Percentiles rank a stretch among this genome's conserved stretches.
These are phyloP conservation scores for Tagetes patula DNA, from an alignment of 129 eudicot genomes.

Conservation along the genomic window DNA sequence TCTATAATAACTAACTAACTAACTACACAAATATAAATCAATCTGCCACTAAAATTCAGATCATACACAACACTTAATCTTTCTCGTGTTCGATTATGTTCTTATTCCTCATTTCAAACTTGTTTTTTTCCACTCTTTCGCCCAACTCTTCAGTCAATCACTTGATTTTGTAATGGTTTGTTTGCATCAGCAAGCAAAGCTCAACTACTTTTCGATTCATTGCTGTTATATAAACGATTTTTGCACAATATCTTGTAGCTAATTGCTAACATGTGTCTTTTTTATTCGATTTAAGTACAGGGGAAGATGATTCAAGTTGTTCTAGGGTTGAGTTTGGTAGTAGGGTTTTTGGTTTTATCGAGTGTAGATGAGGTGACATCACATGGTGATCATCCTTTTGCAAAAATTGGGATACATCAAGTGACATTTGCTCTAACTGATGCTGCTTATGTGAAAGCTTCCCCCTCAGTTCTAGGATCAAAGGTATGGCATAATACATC, in stretches of 20 bases:
- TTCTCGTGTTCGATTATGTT: neutral
- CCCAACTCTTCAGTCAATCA: neutral
- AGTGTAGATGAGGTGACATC: conserved; percentile 47
- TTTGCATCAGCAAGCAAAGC: neutral
- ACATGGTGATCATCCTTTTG: conserved; percentile 68
- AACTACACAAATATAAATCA: conserved; percentile 18
- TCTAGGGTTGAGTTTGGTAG: conserved; percentile 40
- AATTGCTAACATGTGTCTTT: conserved; percentile 3
- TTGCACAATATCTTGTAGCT: neutral
- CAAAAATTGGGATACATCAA: conserved; percentile 64
- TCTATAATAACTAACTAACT: conserved; percentile 9
- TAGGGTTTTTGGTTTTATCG: conserved; percentile 43
- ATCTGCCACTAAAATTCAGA: conserved; percentile 13
- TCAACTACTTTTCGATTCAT: neutral
- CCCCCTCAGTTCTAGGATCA: conserved; percentile 74
- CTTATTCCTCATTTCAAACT: conserved; percentile 5
- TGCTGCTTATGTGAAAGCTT: conserved; percentile 61
- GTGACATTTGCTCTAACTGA: conserved; percentile 53
- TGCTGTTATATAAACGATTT: neutral
- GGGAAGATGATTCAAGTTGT: conserved; percentile 37
- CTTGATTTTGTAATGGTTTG: neutral
- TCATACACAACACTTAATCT: conserved; percentile 5
- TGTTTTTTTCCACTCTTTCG: neutral
- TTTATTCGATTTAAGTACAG: conserved; percentile 23
- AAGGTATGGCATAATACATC: conserved; percentile 38